Base-by-base conservation (phyloP, 2,329 filamentous ascomycete genomes). In the Fusarium concolor region DNA sequence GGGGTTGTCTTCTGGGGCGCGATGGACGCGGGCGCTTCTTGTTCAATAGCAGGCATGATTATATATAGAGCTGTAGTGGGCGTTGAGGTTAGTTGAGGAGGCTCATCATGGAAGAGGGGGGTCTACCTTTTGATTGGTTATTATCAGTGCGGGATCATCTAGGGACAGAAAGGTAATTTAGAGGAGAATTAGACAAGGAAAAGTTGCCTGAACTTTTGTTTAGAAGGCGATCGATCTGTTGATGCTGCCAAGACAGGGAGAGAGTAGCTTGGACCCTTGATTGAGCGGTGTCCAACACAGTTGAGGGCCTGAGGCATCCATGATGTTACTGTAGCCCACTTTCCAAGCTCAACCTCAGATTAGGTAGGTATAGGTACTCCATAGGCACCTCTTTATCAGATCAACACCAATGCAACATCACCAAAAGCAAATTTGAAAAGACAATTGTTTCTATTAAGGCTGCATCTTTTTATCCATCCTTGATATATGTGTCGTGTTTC, bases 1-100 rank as follows among this genome's bases (percentile, higher is more conserved):
- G 94, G 91, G 33, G 78, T 75, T 20, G 74, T 77, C 78, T 90
- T 90, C 31, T 56, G 45, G 38, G 29, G 86, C 84, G 68, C 83
- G 81, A 63, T 53, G 64, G 62, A 54, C 38, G 67, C 60, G 49
- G 70, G 53, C 26, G 65, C 47, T 51, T 62, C 61, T 44, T 62
- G 55, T 50, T 68, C 60, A 38, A 64, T 33, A 52, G 53, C 60
- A 65, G 61, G 53, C 61, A 64, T 64, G 61, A 65, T 64, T 38
- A 58, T 38, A 41, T 45, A 46, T 31, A 37, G 42, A 46, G 41
- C 49, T 52, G 49, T 24, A 31, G 18, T 28, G 42, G 33, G 24
- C 39, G 52, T 38, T 31, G 15, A 38, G 12, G 26, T 63, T 37
- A 63, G 49, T 22, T 56, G 51, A 64, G 29, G n/a, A 51, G 33